Conservation (phyloP, 1,284 basidiomycete species). For the Melampsora abietis-canadensis region DNA sequence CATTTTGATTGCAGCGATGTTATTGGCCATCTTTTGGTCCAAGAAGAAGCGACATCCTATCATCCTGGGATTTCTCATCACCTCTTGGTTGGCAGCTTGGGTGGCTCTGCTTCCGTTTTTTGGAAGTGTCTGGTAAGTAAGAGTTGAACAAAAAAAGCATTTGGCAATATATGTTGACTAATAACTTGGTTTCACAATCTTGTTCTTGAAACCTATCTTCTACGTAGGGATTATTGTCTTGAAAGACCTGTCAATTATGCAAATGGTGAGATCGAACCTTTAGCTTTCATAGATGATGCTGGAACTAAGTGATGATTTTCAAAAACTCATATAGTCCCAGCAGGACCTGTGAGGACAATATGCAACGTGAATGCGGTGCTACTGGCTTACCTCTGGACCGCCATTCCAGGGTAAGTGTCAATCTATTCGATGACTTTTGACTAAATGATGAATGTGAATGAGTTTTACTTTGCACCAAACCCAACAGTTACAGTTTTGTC, state of each 20-base stretch:
- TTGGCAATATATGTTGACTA: background rate
- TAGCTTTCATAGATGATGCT: background rate
- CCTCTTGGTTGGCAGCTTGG: slow-evolving; percentile 40
- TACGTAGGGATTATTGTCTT: background rate
- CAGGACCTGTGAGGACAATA: slow-evolving; percentile 24
- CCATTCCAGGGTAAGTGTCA: slow-evolving; percentile 16
- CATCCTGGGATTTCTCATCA: slow-evolving; percentile 30
- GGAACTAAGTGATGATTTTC: background rate
- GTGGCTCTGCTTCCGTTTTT: slow-evolving; percentile 34
- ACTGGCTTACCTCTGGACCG: slow-evolving; percentile 34
- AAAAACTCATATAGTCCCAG: slow-evolving; percentile 2
- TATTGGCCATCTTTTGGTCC: slow-evolving; percentile 20
- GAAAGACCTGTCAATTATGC: slow-evolving; percentile 7
- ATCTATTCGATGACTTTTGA: background rate
- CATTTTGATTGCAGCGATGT: slow-evolving; percentile 33
- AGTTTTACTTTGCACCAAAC: background rate
- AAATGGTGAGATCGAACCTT: slow-evolving; percentile 14
- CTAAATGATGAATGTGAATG: background rate
- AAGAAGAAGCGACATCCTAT: slow-evolving; percentile 25
- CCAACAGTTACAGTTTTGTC: slow-evolving; percentile 16
- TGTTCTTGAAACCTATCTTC: too few species aligned
- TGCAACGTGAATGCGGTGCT: slow-evolving; percentile 40
- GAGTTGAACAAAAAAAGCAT: background rate
- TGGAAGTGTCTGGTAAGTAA: slow-evolving; percentile 8
- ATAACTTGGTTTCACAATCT: too few species aligned